Percentiles rank a stretch among this genome's conserved stretches.
These are phyloP conservation scores for Dendrocalamus latiflorus DNA, from an alignment of 202 grass and related monocot species.

Conservation along the genomic window DNA sequence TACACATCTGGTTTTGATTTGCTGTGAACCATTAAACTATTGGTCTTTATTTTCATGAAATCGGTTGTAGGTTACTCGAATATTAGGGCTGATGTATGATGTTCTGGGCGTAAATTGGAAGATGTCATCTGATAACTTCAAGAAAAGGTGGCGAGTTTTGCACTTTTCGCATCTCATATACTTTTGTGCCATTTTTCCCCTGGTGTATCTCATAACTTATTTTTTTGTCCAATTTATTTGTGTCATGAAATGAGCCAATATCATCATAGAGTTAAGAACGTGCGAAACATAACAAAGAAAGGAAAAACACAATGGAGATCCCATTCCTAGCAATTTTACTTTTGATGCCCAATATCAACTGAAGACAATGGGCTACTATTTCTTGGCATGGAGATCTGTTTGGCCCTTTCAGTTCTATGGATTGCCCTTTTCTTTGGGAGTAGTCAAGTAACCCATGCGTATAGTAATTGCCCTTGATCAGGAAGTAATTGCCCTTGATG, in stretches of 20 bases:
- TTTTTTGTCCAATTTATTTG: background rate
- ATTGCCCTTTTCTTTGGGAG: too few species aligned
- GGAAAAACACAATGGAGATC: background rate
- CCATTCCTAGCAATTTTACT: background rate
- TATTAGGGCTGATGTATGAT: conserved; percentile 86
- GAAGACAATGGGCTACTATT: background rate
- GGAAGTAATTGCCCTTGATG: conserved; percentile 67
- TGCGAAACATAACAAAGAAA: background rate
- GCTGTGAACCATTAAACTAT: background rate
- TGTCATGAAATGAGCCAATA: background rate
- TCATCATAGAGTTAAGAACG: background rate
- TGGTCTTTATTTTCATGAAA: background rate
- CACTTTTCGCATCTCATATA: background rate
- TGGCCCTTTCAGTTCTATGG: too few species aligned
- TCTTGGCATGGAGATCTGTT: background rate
- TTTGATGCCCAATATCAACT: background rate
- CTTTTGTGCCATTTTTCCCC: background rate
- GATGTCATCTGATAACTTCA: conserved; percentile 82
- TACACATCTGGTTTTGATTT: conserved; percentile 10
- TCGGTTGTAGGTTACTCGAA: conserved; percentile 73
- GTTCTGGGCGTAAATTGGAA: conserved; percentile 93
- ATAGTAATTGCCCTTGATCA: conserved; percentile 18
- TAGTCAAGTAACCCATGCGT: too few species aligned
- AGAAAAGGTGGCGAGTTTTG: conserved; percentile 71
- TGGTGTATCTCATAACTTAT: background rate